Evolutionary conservation across 1,284 basidiomycete genomes (phyloP).

Genomic region (Gymnopus androsaceus): DNA sequence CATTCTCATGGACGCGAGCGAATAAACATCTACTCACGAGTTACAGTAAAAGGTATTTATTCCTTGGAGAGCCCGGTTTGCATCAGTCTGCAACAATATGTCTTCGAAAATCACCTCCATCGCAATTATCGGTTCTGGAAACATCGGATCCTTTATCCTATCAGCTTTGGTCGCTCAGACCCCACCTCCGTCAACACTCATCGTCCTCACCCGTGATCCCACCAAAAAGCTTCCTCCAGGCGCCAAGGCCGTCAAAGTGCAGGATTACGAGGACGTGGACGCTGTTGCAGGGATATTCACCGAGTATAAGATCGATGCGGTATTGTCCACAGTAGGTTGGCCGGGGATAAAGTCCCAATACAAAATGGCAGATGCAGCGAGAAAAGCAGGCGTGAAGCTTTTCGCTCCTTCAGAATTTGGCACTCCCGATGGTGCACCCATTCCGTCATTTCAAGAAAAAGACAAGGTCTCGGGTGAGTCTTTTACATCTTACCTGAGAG

Average conservation of each 20-base stretch:
- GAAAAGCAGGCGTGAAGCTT: slow-evolving; percentile 27
- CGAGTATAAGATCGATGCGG: slow-evolving; percentile 21
- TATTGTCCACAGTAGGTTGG: slow-evolving; percentile 22
- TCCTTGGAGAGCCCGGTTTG: background rate
- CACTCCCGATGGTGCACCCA: slow-evolving; percentile 17
- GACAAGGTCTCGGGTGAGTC: slow-evolving; percentile 13
- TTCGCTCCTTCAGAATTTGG: slow-evolving; percentile 31
- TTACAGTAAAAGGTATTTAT: too few species aligned
- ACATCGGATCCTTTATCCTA: slow-evolving; percentile 21
- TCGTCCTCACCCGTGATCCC: slow-evolving; percentile 13
- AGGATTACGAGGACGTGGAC: slow-evolving; percentile 21
- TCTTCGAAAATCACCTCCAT: slow-evolving; percentile 20
- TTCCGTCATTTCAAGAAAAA: slow-evolving; percentile 15
- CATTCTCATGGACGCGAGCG: background rate
- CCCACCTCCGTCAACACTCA: slow-evolving; percentile 8
- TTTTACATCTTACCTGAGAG: background rate
- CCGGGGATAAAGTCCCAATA: slow-evolving; percentile 22
- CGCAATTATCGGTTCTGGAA: slow-evolving; percentile 22
- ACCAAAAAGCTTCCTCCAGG: slow-evolving; percentile 17
- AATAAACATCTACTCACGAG: too few species aligned
- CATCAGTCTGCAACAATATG: background rate
- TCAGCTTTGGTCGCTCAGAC: slow-evolving; percentile 20
- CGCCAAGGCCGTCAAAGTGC: slow-evolving; percentile 19
- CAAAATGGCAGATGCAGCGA: slow-evolving; percentile 26
- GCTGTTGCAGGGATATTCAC: slow-evolving; percentile 22